These are phyloP conservation scores for Tricholoma hemisulphureum DNA, from an alignment of 768 basidiomycete species.

Conservation along the genomic window DNA sequence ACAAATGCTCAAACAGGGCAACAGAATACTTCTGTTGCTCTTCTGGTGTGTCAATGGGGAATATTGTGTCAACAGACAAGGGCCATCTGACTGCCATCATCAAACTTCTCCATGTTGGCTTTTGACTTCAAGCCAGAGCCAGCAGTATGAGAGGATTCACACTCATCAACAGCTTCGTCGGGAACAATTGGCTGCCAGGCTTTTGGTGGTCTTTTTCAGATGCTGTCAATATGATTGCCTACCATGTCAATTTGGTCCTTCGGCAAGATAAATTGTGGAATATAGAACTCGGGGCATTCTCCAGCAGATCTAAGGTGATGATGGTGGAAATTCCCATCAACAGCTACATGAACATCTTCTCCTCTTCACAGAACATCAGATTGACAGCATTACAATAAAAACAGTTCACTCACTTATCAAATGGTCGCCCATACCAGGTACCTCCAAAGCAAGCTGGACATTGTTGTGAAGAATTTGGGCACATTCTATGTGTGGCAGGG, in stretches of 20 bases:
- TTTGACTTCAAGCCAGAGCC: conserved; percentile 19
- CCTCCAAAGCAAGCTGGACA: conserved; percentile 34
- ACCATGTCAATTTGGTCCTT: conserved; percentile 32
- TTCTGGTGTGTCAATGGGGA: too few species aligned
- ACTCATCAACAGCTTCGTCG: too few species aligned
- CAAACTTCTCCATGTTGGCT: conserved; percentile 11
- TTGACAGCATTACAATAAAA: too few species aligned
- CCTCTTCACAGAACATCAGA: too few species aligned
- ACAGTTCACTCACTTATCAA: conserved; percentile 15
- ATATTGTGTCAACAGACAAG: too few species aligned
- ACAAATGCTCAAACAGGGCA: too few species aligned
- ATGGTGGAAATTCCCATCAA: conserved; percentile 42
- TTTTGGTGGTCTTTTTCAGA: too few species aligned
- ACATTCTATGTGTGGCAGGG: background rate
- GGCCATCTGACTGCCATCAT: too few species aligned
- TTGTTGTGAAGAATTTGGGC: conserved; percentile 1
- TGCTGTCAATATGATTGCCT: too few species aligned
- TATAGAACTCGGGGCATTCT: conserved; percentile 29
- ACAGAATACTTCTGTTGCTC: too few species aligned
- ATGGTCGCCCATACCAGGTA: conserved; percentile 17
- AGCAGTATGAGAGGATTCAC: conserved; percentile 31
- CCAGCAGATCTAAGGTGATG: conserved; percentile 28
- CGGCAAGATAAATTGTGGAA: conserved; percentile 30
- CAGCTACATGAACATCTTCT: too few species aligned
- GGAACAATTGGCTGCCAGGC: too few species aligned